phyloP scores from a whole-genome alignment of 352 stramenopile genomes.

The Aphanomyces euteiches region DNA sequence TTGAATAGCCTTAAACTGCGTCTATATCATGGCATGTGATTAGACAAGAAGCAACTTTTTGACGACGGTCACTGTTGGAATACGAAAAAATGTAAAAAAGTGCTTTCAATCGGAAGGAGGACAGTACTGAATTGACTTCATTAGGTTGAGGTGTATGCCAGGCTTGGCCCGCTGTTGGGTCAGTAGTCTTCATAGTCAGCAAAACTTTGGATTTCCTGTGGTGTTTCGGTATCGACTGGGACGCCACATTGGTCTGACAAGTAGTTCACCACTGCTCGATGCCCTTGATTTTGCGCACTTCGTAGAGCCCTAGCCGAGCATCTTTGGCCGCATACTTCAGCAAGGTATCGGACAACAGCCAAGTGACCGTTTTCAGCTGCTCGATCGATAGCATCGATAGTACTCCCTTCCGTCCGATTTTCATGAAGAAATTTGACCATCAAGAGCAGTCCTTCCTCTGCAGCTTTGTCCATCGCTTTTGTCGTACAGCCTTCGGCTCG shows the following conservation, averaged over 20 bases:
- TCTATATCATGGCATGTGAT: too few species aligned
- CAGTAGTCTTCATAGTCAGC: too few species aligned
- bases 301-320: neutral
- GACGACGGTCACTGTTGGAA: too few species aligned
- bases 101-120: too few species aligned
- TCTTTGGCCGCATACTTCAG: neutral
- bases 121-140: too few species aligned
- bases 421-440: constrained; percentile 22
- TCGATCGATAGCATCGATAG: neutral
- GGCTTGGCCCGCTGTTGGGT: too few species aligned
- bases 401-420: constrained; percentile 10
- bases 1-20: too few species aligned
- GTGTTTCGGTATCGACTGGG: too few species aligned
- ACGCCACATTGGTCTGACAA: neutral
- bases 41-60: too few species aligned
- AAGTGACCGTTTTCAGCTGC: constrained; percentile 1
- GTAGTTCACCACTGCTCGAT: constrained; percentile 12
- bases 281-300: constrained; percentile 14
- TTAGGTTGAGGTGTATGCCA: too few species aligned
- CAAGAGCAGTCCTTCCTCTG: neutral
- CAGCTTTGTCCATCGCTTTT: constrained; percentile 22
- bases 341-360: constrained; percentile 2
- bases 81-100: too few species aligned
- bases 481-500: constrained; percentile 5
- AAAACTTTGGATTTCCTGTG: too few species aligned